Evolutionary conservation across 805 yeast species (phyloP), one percentile per base, ranked within the genome.

Genomic region (Candida alai): DNA sequence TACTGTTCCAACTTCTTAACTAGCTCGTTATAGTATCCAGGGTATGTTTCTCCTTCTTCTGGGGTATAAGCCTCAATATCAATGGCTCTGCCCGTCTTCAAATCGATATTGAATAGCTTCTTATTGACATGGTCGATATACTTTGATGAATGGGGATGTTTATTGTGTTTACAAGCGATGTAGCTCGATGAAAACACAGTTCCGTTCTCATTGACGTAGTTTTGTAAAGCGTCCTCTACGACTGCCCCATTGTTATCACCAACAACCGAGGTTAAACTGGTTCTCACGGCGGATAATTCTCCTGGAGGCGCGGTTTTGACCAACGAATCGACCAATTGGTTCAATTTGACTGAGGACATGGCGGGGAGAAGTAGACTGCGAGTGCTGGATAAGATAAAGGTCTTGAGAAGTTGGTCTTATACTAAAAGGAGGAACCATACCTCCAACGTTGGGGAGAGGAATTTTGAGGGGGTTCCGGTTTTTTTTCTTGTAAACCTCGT

Each of bases 61-160:
- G 27, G 61, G 1, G 47, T 56, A 34, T 54, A 61, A 1, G 58
- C 47, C 41, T 78, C 85, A 21, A 78, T 47, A 43, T 78, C 84
- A 28, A 74, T 64, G 11, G 74, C 78, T 34, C 51, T 58, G 36
- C 62, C 62, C 5, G 61, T 54, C 7, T 66, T 51, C 41, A 79
- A 74, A 51, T 84, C 84, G 30, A 82, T 75, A 36, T 76, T 74
- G 53, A 82, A 80, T 25, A 64, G 54, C 33, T 70, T 52, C 17
- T 70, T 66, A 19, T 56, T 58, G 1, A 58, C 57, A 19, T 69
- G 72, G 49, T 84, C 94, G 43, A 69, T 48, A 43, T 60, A 70
- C 48, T 76, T 79, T 11, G 77, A 53, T 4, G 65, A 51, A 13
- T 32, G 31, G 4, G 42, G 27, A 32, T 54, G 58, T 39, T 62